phyloP scores from a whole-genome alignment of 2,329 filamentous ascomycete genomes.

The Lomentospora prolificans region DNA sequence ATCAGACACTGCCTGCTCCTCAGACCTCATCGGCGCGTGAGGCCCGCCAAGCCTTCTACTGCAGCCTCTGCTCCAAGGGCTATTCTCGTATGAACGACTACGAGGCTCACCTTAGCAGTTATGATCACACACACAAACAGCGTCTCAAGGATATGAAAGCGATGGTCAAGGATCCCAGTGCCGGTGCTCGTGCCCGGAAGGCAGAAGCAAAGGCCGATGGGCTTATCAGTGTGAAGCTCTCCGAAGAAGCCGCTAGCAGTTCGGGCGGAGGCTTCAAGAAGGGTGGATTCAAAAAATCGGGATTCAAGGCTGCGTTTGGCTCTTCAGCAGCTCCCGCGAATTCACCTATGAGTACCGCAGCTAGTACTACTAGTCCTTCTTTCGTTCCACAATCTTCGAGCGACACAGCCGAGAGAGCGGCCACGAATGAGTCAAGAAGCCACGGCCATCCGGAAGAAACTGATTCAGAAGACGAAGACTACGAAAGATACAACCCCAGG shows the following conservation, averaged over 20 bases:
- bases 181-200: slow-evolving; percentile 54
- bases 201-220: slow-evolving; percentile 62
- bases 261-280: slow-evolving; percentile 49
- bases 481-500: slow-evolving; percentile 56
- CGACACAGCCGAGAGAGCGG: background rate
- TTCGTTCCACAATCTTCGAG: background rate
- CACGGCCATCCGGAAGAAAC: slow-evolving; percentile 33
- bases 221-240: slow-evolving; percentile 57
- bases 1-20: slow-evolving; percentile 47
- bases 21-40: slow-evolving; percentile 59
- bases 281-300: slow-evolving; percentile 69
- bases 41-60: slow-evolving; percentile 73
- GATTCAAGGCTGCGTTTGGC: slow-evolving; percentile 66
- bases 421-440: slow-evolving; percentile 7
- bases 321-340: slow-evolving; percentile 23
- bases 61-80: slow-evolving; percentile 81
- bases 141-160: slow-evolving; percentile 81
- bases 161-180: slow-evolving; percentile 63
- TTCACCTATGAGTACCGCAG: slow-evolving; percentile 1
- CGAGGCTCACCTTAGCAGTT: slow-evolving; percentile 85
- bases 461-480: slow-evolving; percentile 61
- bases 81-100: slow-evolving; percentile 95
- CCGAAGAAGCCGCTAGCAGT: slow-evolving; percentile 16
- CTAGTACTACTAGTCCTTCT: slow-evolving; percentile 11
- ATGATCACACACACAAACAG: slow-evolving; percentile 93